These are phyloP conservation scores for Neltuma alba DNA, from an alignment of 306 rosid genomes.

Conservation along the genomic window DNA sequence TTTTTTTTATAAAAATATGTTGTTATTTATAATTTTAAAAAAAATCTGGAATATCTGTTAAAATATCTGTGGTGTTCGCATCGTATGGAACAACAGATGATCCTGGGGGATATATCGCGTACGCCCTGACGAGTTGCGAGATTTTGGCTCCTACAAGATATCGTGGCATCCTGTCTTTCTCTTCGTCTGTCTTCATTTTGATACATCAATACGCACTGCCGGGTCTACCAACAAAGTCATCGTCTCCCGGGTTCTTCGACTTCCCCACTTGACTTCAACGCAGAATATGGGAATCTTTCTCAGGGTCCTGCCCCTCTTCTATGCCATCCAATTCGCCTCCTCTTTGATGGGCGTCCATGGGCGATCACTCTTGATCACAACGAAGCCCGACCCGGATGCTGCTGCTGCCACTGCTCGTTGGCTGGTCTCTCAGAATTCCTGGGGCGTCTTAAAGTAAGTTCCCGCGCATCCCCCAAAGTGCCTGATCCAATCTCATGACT, in stretches of 20 bases:
- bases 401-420: conserved; percentile 85
- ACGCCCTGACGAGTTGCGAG: neutral
- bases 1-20: too few relatives aligned
- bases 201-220: neutral
- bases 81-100: too few relatives aligned
- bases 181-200: neutral
- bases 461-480: neutral
- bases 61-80: too few relatives aligned
- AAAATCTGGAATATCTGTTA: too few relatives aligned
- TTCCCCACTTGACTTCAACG: neutral
- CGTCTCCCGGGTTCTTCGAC: neutral
- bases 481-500: neutral
- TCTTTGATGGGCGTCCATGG: conserved; percentile 38
- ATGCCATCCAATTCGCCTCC: conserved; percentile 15
- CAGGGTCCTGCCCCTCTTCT: neutral
- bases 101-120: too few relatives aligned
- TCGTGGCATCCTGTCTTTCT: neutral
- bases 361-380: conserved; percentile 34
- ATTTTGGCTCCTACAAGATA: neutral
- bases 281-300: conserved; percentile 20
- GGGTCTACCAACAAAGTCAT: neutral
- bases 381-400: conserved; percentile 70
- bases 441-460: conserved; percentile 78
- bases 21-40: too few relatives aligned
- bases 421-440: conserved; percentile 70